Base-by-base conservation (phyloP, 139 green algal species). In the Coelastrella sp. region DNA sequence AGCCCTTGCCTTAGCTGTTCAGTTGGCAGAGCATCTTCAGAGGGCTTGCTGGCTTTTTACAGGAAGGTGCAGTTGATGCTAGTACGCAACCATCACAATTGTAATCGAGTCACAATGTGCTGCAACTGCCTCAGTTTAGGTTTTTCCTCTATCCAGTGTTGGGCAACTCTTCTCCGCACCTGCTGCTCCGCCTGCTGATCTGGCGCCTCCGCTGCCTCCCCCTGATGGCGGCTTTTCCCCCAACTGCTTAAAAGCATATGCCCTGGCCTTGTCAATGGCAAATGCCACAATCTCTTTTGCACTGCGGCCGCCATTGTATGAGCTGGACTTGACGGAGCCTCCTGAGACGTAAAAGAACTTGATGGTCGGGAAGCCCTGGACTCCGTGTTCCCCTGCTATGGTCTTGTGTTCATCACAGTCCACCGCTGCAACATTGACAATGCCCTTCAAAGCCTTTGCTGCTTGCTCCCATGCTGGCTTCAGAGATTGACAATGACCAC, bases 361-460 rank as follows among this genome's bases (percentile, higher is more conserved):
- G 90, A 99, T 94, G 72, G 97, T 99, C 60, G 97, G 97, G 95
- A 98, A 99, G 68, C 97, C 97, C 74, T 93, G 89, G 49, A 86
- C 20, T 66, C 91, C 92, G 85, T 97, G 97, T 85, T 96, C 79
- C 0, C 49, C 22, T 9, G 81, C 96, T 56, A 97, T 60, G 0
- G 90, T 83, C 57, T 91, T 92, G 91, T 98, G 93, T 7, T 89
- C 88, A 58, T 98, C 95, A 6, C 89, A 90, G 93, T 98, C 95
- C 17, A 97, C 94, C 10, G 95, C 96, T 75, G 85, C 96, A 22
- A 98, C 94, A 4, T 90, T 93, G 10, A 97, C 87, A n/a, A 97
- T 92, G 75, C 95, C 96, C 49, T 95, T 95, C 7, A 97, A 89
- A 0, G 94, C 95, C 84, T 92, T 94, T 9, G 96, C 96, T 0